phyloP scores from a whole-genome alignment of 225 moss, liverwort and hornwort genomes.

The Asterella californica region DNA sequence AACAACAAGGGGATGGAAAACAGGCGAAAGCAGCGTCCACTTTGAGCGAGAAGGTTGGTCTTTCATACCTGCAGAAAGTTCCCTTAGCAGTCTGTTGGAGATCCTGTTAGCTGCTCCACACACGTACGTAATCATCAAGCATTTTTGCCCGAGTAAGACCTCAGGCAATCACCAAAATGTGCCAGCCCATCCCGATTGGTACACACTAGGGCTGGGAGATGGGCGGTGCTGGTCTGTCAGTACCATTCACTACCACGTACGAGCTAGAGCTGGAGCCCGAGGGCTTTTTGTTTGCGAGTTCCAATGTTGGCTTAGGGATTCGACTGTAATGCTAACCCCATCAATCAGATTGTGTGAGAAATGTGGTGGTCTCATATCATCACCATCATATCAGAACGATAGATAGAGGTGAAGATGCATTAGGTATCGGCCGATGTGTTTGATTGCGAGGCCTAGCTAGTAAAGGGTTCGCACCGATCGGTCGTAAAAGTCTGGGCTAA shows the following conservation, averaged over 20 bases:
- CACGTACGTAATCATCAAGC: background rate
- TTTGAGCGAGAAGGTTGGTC: slow-evolving; percentile 3
- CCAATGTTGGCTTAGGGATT: background rate
- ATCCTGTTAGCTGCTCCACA: background rate
- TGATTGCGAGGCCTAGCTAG: background rate
- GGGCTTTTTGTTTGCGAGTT: background rate
- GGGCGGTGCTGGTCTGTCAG: background rate
- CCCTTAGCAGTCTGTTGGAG: background rate
- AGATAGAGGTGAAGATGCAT: background rate
- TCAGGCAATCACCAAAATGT: background rate
- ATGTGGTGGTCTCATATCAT: background rate
- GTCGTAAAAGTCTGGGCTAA: background rate
- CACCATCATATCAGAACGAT: background rate
- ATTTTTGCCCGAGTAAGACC: background rate
- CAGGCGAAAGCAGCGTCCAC: background rate
- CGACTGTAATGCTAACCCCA: background rate
- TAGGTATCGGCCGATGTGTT: background rate
- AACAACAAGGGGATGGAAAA: background rate
- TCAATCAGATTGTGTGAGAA: background rate
- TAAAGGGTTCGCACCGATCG: background rate
- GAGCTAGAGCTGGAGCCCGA: background rate
- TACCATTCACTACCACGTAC: background rate
- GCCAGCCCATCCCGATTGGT: background rate
- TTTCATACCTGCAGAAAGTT: background rate
- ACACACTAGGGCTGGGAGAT: background rate